Evolutionary conservation across 2,329 filamentous ascomycete species (phyloP), one percentile per base, ranked within the genome.

Genomic region (Ophiostoma angusticollis): DNA sequence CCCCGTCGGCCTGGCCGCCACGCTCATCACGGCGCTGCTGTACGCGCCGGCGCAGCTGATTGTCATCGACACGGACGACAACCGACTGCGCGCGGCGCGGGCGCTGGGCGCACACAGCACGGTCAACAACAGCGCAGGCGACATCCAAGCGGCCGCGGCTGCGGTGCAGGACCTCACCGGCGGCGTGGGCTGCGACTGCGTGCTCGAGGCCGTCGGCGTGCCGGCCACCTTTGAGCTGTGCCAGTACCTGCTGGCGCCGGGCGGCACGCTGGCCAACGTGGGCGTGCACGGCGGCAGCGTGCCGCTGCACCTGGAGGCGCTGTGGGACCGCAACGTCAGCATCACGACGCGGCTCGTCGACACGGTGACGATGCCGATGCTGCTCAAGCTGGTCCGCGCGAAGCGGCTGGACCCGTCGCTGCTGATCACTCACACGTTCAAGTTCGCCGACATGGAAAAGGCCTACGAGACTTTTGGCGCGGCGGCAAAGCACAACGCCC

Each of bases 131-230:
- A 48, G 47, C 3, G 55, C n/a, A n/a, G n/a, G 61, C n/a, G 54
- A 59, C 0, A 9, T 29, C 12, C 31, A 21, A 6, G 37, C 16
- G 6, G 43, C 34, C 19, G 37, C 31, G 11, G 38, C 60, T 9
- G 46, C 49, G 3, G 56, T 72, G 2, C 58, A 58, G 47, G 52
- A 52, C 0, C 45, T 71, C 37, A 72, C 68, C 0, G 62, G 63
- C n/a, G 64, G 62, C 2, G 58, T 63, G 37, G 71, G 70, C 0
- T 73, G 67, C 45, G 70, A 77, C 42, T 58, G 67, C 0, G 70
- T 76, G 1, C 70, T 74, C 35, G 72, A 75, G 50, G 70, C 68
- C 0, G 72, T 75, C 2, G 71, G 71, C 1, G 56, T 70, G 8
- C 67, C 68, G 0, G 58, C 58, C 0, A 73, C 67, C 0, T 73